Percentiles rank a stretch among this genome's conserved stretches.
phyloP scores from a whole-genome alignment of 1,284 basidiomycete genomes.

The Irpex sp. region DNA sequence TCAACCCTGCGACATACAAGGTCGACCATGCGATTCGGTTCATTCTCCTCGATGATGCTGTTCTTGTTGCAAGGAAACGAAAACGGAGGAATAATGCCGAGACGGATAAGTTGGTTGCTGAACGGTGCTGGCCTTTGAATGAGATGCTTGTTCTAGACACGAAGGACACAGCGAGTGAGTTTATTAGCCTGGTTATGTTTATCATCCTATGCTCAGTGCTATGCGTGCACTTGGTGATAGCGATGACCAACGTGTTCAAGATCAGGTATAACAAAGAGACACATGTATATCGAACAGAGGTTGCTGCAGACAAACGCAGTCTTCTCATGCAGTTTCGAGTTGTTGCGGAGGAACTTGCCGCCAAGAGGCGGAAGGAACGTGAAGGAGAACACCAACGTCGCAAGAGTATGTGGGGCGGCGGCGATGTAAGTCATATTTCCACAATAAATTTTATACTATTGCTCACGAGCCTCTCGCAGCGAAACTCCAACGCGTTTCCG shows the following conservation, averaged over 20 bases:
- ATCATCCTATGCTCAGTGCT: no score
- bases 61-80: constrained; percentile 79
- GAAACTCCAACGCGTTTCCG: constrained; percentile 22
- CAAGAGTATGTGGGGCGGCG: constrained; percentile 73
- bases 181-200: background rate
- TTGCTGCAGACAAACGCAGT: constrained; percentile 80
- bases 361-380: constrained; percentile 86
- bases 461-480: constrained; percentile 16
- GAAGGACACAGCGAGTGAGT: constrained; percentile 87
- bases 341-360: constrained; percentile 87
- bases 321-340: constrained; percentile 85
- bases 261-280: constrained; percentile 91
- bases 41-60: constrained; percentile 88
- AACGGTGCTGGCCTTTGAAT: constrained; percentile 86
- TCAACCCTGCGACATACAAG: constrained; percentile 96
- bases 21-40: constrained; percentile 85
- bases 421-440: constrained; percentile 42
- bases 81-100: constrained; percentile 43
- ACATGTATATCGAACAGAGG: constrained; percentile 88
- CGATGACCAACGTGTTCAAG: constrained; percentile 95
- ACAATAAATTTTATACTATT: background rate
- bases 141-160: constrained; percentile 95
- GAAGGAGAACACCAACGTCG: constrained; percentile 88
- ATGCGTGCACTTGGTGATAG: constrained; percentile 35
- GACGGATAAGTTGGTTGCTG: constrained; percentile 78